A percentile compares a stretch with the other conserved stretches of the same genome.
These are phyloP conservation scores for Salix dunnii DNA, from an alignment of 345 rosid species.

Conservation along the genomic window DNA sequence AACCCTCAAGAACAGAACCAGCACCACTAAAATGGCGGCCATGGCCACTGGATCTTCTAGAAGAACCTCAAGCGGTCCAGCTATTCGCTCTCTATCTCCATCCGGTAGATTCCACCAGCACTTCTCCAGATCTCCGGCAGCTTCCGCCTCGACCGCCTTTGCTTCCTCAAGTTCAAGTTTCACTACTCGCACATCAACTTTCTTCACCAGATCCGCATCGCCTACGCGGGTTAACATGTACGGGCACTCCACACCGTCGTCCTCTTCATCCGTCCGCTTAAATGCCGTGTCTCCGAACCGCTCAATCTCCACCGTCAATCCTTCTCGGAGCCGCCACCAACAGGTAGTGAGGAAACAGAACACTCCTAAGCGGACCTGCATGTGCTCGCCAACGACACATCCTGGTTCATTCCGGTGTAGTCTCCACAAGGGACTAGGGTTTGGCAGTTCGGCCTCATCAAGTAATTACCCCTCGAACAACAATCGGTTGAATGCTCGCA, in stretches of 20 bases:
- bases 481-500: conserved; percentile 53
- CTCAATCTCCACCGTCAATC: conserved; percentile 35
- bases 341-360: conserved; percentile 31
- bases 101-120: conserved; percentile 36
- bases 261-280: conserved; percentile 34
- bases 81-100: conserved; percentile 40
- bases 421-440: conserved; percentile 42
- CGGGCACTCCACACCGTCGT: conserved; percentile 37
- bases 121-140: conserved; percentile 6
- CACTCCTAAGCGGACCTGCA: conserved; percentile 43
- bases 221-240: conserved; percentile 46
- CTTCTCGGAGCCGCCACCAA: conserved; percentile 19
- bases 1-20: background rate
- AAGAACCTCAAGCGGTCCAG: conserved; percentile 36
- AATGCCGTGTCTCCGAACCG: conserved; percentile 42
- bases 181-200: conserved; percentile 41
- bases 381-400: conserved; percentile 74
- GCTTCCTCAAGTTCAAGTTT: conserved; percentile 51
- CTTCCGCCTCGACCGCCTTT: conserved; percentile 36
- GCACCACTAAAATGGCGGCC: conserved; percentile 41
- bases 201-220: conserved; percentile 45
- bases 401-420: conserved; percentile 84
- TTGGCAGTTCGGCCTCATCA: background rate
- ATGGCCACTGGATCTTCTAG: conserved; percentile 33
- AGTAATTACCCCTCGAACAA: conserved; percentile 35